phyloP scores from a whole-genome alignment of 331 rosid species.

The Malus hybrid region DNA sequence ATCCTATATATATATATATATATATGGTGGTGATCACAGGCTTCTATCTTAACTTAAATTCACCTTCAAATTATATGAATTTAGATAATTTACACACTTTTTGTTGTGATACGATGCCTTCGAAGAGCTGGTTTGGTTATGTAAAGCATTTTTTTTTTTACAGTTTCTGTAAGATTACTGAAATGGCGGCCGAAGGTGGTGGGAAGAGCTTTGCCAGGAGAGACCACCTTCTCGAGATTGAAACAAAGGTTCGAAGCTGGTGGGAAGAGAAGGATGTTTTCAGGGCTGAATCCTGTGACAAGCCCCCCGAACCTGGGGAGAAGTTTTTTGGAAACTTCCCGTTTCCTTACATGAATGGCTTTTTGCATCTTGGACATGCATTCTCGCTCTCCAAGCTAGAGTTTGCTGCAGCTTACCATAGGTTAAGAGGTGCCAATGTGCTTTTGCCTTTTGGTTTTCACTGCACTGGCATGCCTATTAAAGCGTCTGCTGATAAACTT shows the following conservation, averaged over 20 bases:
- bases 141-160: background rate
- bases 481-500: conserved; percentile 90
- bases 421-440: conserved; percentile 75
- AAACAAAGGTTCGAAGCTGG: conserved; percentile 50
- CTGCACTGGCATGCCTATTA: conserved; percentile 94
- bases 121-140: background rate
- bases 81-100: background rate
- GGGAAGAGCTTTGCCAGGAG: conserved; percentile 67
- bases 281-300: conserved; percentile 51
- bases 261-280: conserved; percentile 77
- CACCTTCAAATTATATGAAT: too few species aligned
- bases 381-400: conserved; percentile 74
- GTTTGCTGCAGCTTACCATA: conserved; percentile 81
- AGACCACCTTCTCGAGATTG: conserved; percentile 65
- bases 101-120: background rate
- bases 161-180: conserved; percentile 41
- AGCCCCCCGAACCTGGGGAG: conserved; percentile 45
- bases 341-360: conserved; percentile 84
- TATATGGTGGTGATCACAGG: too few species aligned
- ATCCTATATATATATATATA: too few species aligned
- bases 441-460: conserved; percentile 85
- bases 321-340: conserved; percentile 89
- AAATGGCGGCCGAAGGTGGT: conserved; percentile 65
- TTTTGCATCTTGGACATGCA: conserved; percentile 76
- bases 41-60: too few species aligned